Conservation (phyloP, 495 filamentous ascomycete species). For the Penicillium dipodomyicola region DNA sequence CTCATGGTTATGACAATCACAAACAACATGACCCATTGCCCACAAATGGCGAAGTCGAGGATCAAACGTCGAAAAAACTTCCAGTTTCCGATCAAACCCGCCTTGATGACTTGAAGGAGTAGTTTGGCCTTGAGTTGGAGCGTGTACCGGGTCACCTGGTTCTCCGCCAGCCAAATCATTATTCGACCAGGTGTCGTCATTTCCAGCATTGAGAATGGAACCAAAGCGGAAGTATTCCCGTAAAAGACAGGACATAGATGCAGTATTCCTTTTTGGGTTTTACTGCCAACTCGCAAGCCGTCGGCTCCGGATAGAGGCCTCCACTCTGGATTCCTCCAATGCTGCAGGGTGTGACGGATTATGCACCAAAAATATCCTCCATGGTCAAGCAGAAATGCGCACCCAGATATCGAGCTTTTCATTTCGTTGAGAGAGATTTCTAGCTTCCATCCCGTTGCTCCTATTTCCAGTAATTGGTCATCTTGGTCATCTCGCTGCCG, state of each 20-base stretch:
- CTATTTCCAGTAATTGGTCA: background rate
- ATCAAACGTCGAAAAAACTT: no score
- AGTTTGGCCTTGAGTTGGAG: no score
- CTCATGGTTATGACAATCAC: no score
- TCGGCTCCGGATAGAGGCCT: background rate
- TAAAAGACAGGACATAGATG: background rate
- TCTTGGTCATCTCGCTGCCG: background rate
- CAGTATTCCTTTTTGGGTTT: background rate
- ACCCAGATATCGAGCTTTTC: slow-evolving; percentile 4
- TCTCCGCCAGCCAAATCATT: no score
- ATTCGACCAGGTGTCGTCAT: no score
- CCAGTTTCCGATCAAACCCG: no score
- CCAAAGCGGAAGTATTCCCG: background rate
- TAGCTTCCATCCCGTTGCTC: slow-evolving; percentile 1
- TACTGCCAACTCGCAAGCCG: background rate
- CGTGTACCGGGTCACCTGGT: no score
- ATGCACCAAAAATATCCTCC: background rate
- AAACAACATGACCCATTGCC: no score
- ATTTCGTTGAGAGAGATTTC: background rate
- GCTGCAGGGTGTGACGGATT: background rate
- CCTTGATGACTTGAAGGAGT: no score
- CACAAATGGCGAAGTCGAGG: no score
- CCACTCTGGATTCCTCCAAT: background rate
- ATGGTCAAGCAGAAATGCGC: slow-evolving; percentile 4
- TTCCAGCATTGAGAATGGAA: background rate